These are phyloP conservation scores for Saccharomyces hybrid DNA, from an alignment of 1,139 yeast genomes.

Conservation along the genomic window DNA sequence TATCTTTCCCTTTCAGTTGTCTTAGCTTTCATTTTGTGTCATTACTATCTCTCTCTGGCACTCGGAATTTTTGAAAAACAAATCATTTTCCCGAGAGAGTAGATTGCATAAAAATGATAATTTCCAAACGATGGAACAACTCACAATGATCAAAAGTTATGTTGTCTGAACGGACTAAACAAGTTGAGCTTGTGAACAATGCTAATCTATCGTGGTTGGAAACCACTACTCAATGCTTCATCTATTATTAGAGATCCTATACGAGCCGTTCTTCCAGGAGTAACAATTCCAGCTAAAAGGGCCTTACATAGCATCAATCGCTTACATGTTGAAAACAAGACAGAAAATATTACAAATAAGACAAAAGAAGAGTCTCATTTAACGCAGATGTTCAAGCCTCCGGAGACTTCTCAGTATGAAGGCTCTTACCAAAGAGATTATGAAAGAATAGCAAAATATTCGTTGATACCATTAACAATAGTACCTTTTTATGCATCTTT, in stretches of 20 bases:
- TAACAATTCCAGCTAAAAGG: neutral
- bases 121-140: neutral
- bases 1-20: too few relatives aligned
- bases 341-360: conserved; percentile 61
- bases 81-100: neutral
- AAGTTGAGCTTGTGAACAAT: neutral
- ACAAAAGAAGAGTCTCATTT: conserved; percentile 61
- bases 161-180: neutral
- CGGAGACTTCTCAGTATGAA: conserved; percentile 52
- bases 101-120: neutral
- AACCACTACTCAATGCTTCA: neutral
- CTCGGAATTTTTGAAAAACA: neutral
- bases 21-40: neutral
- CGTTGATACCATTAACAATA: conserved; percentile 66
- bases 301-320: neutral
- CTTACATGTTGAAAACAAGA: conserved; percentile 31
- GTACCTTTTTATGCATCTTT: conserved; percentile 65
- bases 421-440: conserved; percentile 90
- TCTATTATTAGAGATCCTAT: neutral
- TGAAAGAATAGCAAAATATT: conserved; percentile 60
- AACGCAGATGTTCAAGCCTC: conserved; percentile 41
- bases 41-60: neutral
- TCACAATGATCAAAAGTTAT: neutral
- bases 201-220: neutral
- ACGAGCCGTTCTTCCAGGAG: neutral